A percentile compares a stretch with the other conserved stretches of the same genome.
These are phyloP conservation scores for Pseudogymnoascus sp. DNA, from an alignment of 2,329 filamentous ascomycete species.

Conservation along the genomic window DNA sequence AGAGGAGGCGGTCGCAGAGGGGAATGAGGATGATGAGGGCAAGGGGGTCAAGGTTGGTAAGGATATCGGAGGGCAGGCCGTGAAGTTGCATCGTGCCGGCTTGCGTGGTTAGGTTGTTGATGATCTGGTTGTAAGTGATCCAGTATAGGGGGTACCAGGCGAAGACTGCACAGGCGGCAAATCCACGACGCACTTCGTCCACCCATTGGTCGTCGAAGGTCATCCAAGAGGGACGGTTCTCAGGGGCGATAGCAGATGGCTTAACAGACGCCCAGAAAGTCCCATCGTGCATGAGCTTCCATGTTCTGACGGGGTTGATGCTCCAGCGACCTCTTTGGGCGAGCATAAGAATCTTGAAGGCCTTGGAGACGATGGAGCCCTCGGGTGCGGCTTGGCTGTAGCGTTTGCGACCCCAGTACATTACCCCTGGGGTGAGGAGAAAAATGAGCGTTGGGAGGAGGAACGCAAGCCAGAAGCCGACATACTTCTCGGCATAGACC, in stretches of 20 bases:
- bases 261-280: slow-evolving; percentile 51
- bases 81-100: slow-evolving; percentile 42
- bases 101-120: slow-evolving; percentile 58
- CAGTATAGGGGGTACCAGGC: slow-evolving; percentile 59
- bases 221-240: slow-evolving; percentile 64
- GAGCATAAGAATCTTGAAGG: slow-evolving; percentile 44
- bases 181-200: slow-evolving; percentile 50
- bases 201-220: slow-evolving; percentile 75
- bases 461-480: slow-evolving; percentile 41
- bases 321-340: slow-evolving; percentile 50
- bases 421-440: slow-evolving; percentile 48
- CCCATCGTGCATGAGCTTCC: slow-evolving; percentile 44
- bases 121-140: slow-evolving; percentile 59
- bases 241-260: slow-evolving; percentile 45
- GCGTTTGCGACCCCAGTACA: slow-evolving; percentile 46
- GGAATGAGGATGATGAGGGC: slow-evolving; percentile 50
- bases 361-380: slow-evolving; percentile 56
- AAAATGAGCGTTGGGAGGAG: slow-evolving; percentile 33
- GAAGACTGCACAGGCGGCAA: slow-evolving; percentile 58
- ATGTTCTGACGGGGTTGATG: slow-evolving; percentile 44
- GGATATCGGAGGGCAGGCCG: slow-evolving; percentile 50
- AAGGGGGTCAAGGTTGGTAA: slow-evolving; percentile 51
- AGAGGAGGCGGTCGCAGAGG: slow-evolving; percentile 44
- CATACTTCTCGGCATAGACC: slow-evolving; percentile 44
- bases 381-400: slow-evolving; percentile 50